Percentiles rank a stretch among this genome's conserved stretches.
Conservation (phyloP, 192 early-diverging fungal genomes). For the Spizellomyces sp. region DNA sequence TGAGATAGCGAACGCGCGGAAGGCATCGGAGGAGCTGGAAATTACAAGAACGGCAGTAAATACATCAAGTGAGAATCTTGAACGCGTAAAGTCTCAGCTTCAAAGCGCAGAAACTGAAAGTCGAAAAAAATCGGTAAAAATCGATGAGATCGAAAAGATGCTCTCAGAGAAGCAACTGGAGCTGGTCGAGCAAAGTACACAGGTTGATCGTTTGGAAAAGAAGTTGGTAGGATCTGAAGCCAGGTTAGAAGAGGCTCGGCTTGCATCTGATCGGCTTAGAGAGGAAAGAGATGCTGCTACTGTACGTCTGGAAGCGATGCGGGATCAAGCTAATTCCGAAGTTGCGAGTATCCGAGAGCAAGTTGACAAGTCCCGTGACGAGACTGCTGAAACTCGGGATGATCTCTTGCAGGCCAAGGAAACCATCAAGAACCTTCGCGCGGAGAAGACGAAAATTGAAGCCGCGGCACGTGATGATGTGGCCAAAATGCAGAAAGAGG, state of each 20-base stretch:
- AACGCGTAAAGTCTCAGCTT: neutral
- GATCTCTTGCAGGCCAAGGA: neutral
- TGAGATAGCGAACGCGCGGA: neutral
- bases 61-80: neutral
- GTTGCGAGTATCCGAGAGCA: neutral
- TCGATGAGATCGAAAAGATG: neutral
- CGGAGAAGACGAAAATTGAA: neutral
- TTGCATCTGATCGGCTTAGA: neutral
- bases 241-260: neutral
- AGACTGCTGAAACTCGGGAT: neutral
- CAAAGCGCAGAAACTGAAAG: neutral
- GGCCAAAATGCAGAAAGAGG: conserved; percentile 1
- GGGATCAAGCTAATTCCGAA: neutral
- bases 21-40: neutral
- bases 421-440: neutral
- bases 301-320: neutral
- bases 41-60: neutral
- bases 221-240: conserved; percentile 3
- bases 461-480: conserved; percentile 1
- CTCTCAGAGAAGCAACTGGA: neutral
- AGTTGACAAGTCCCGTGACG: neutral
- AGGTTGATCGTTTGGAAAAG: neutral
- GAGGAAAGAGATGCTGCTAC: conserved; percentile 3
- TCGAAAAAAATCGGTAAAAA: neutral
- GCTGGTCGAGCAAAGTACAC: neutral